Percentiles rank a stretch among this genome's conserved stretches.
phyloP scores from a whole-genome alignment of 306 rosid species.

The Prunus fruticosa region DNA sequence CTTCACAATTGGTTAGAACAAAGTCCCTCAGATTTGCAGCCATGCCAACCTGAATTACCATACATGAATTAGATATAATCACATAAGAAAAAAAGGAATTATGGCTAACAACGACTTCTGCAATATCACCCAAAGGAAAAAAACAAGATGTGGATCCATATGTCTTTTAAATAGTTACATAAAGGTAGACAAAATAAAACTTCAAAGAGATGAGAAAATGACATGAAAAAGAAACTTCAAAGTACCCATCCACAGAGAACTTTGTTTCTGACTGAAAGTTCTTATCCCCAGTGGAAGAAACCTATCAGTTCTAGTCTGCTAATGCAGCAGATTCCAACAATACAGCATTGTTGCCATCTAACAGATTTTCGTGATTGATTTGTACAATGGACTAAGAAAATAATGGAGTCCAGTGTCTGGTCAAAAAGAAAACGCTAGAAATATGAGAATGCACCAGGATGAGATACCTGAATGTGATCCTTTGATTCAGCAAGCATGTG shows the following conservation, averaged over 20 bases:
- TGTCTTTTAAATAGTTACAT: background rate
- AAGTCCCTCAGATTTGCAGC: conserved; percentile 87
- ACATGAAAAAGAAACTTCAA: background rate
- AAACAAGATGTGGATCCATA: conserved; percentile 4
- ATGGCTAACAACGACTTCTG: background rate
- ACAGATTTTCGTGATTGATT: background rate
- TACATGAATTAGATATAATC: conserved; percentile 3
- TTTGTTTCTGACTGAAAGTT: background rate
- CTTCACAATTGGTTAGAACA: conserved; percentile 66
- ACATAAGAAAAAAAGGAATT: background rate
- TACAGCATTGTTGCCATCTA: background rate
- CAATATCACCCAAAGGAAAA: background rate
- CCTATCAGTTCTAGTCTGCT: background rate
- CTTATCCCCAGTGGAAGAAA: background rate
- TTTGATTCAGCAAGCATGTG: conserved; percentile 65
- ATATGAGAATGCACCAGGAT: conserved; percentile 8
- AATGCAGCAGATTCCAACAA: background rate
- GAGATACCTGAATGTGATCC: conserved; percentile 89
- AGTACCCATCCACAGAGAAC: background rate
- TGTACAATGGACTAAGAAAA: background rate
- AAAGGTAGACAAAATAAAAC: background rate
- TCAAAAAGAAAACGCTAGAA: background rate
- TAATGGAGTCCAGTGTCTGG: background rate
- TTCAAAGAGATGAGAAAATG: background rate
- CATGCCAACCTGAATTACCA: conserved; percentile 66